Evolutionary conservation across 176 grass and related monocot genomes (phyloP), one percentile per base, ranked within the genome.

Genomic region (Rhynchospora breviuscula): DNA sequence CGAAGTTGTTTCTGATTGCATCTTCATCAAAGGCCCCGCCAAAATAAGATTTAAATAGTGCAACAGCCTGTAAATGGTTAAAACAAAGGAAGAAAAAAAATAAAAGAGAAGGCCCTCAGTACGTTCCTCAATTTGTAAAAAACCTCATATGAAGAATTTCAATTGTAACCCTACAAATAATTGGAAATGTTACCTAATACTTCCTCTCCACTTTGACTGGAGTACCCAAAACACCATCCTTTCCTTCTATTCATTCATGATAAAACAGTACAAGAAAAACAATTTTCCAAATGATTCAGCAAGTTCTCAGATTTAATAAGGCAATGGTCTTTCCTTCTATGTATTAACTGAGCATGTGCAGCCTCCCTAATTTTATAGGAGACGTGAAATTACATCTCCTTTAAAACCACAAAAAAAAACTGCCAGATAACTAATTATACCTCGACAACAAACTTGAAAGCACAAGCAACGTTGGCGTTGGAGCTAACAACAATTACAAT

Each of bases 1-100:
- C 96, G 46, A 98, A 98, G 66, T 98, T 98, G 86, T 98, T 98
- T 79, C 93, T 93, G 77, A 98, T 98, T 84, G 96, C 96, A 78
- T 98, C 96, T 93, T 98, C 96, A 83, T 98, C 95, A 89, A 98
- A 98, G 74, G 86, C 84, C 49, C 96, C 96, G 79, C 93, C 95
- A 83, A 98, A 98, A 80, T 98, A 98, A 15, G 96, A 98, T 85
- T 98, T 98, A 83, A 98, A 98, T 44, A 98, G 88, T 64, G 88
- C 89, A 85, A 98, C 93, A 83, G 96, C 96, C 96, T 98, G 87
- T 54, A 81, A 85, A 88, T 81, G 72, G 51, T 17, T 59, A 91
- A 88, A 81, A 47, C 18, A 60, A 64, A 62, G 14, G 21, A 31
- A 40, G 35, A 40, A 40, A 40, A 40, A 40, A 81, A 22, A 46